Evolutionary conservation across 495 filamentous ascomycete genomes (phyloP).

Genomic region (Aspergillus sclerotiicarbonarius): DNA sequence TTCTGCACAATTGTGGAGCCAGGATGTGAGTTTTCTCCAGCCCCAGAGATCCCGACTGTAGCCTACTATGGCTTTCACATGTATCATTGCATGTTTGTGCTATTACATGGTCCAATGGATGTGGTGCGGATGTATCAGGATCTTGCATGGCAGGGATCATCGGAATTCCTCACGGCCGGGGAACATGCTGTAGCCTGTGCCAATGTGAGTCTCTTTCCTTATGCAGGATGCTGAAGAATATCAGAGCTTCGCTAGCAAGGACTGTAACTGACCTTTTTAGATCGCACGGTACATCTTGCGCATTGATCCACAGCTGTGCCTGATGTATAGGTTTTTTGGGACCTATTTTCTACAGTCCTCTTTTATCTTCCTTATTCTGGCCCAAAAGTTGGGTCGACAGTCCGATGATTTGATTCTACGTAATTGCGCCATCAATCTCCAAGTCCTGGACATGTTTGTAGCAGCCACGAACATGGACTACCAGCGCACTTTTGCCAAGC

Average conservation of each 20-base stretch:
- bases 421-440: not conserved
- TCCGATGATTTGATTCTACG: not conserved
- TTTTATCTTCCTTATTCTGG: slow-evolving; percentile 3
- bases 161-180: not conserved
- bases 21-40: not conserved
- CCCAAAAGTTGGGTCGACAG: not conserved
- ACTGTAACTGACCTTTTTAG: not conserved
- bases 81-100: slow-evolving; percentile 4
- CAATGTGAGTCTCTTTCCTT: not conserved
- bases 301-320: not conserved
- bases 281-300: not conserved
- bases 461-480: not conserved
- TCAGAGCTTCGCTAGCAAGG: not conserved
- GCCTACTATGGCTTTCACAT: slow-evolving; percentile 5
- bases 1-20: slow-evolving; percentile 2
- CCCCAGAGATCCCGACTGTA: not conserved
- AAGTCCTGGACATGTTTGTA: slow-evolving; percentile 4
- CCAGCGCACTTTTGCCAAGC: slow-evolving; percentile 2
- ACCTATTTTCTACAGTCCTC: slow-evolving; percentile 1
- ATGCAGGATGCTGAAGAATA: not conserved
- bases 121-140: slow-evolving; percentile 4
- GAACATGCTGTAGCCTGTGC: slow-evolving; percentile 4
- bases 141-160: not conserved
- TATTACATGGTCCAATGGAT: slow-evolving; percentile 1
- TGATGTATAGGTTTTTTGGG: slow-evolving; percentile 2